A percentile compares a stretch with the other conserved stretches of the same genome.
Evolutionary conservation across 1,284 basidiomycete genomes (phyloP).

Genomic region (Stygiomarasmius scandens): DNA sequence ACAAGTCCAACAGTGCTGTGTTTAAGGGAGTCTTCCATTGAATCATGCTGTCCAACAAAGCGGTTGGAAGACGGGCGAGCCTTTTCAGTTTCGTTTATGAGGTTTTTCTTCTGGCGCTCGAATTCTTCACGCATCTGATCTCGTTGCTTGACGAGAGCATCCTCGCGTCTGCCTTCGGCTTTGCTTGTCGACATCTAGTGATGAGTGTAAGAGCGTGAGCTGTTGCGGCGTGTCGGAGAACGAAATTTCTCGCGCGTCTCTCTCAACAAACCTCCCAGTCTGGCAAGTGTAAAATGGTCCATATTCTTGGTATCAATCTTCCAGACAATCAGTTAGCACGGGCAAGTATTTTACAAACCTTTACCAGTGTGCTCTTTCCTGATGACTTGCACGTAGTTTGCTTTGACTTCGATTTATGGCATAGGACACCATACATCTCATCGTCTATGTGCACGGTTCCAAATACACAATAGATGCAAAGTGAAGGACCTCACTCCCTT

Average conservation of each 20-base stretch:
- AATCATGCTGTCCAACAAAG: conserved; percentile 94
- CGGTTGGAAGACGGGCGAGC: conserved; percentile 81
- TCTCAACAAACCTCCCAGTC: background rate
- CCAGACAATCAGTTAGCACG: conserved; percentile 70
- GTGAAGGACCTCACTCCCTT: conserved; percentile 76
- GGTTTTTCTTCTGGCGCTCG: conserved; percentile 84
- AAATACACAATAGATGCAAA: conserved; percentile 81
- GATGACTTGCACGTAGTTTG: conserved; percentile 57
- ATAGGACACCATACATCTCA: conserved; percentile 75
- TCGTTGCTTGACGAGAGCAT: conserved; percentile 79
- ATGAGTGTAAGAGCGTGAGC: conserved; percentile 30
- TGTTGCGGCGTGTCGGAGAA: background rate
- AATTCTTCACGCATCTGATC: conserved; percentile 84
- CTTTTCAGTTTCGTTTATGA: conserved; percentile 84
- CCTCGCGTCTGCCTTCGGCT: conserved; percentile 77
- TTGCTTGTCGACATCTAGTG: conserved; percentile 65
- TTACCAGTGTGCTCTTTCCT: conserved; percentile 4
- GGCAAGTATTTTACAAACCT: conserved; percentile 41
- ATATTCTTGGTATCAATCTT: conserved; percentile 76
- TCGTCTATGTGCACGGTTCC: conserved; percentile 85
- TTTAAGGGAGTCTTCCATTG: conserved; percentile 93
- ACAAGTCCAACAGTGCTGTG: conserved; percentile 94
- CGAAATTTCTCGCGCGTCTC: conserved; percentile 1
- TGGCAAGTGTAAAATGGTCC: conserved; percentile 53
- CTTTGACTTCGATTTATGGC: conserved; percentile 84